A percentile compares a stretch with the other conserved stretches of the same genome.
Conservation (phyloP, 495 filamentous ascomycete species). For the Neurospora sp. region DNA sequence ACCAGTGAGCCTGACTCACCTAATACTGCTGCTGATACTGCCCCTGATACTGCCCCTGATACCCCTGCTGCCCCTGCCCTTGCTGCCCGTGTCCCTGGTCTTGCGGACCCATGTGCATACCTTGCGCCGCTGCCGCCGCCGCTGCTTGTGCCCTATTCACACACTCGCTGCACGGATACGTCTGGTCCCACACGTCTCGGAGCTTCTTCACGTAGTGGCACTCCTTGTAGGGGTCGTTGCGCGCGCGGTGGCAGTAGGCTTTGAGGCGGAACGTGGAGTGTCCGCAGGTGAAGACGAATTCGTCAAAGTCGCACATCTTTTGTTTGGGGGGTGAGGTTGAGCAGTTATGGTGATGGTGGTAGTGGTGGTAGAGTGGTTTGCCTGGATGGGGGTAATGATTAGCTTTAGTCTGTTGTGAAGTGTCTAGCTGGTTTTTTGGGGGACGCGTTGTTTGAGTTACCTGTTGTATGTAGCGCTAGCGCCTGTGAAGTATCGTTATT, state of each 20-base stretch:
- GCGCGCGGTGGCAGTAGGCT: constrained; percentile 59
- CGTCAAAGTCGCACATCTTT: constrained; percentile 59
- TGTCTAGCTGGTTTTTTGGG: background rate
- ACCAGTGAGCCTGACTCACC: background rate
- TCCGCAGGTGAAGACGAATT: constrained; percentile 50
- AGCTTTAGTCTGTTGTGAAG: background rate
- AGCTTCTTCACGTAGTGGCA: constrained; percentile 53
- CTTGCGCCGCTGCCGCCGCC: background rate
- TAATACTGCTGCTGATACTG: background rate
- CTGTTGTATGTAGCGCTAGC: background rate
- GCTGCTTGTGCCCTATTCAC: constrained; percentile 1
- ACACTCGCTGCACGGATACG: constrained; percentile 35
- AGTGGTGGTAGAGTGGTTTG: background rate
- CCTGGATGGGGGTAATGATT: background rate
- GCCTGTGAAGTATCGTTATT: background rate
- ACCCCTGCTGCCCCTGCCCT: background rate
- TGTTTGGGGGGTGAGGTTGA: background rate
- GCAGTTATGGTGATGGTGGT: background rate
- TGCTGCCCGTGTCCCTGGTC: background rate
- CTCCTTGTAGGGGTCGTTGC: constrained; percentile 53
- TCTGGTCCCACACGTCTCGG: constrained; percentile 44
- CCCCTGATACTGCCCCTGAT: background rate
- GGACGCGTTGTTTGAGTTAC: background rate
- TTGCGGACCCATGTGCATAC: background rate
- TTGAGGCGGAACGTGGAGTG: constrained; percentile 46